Conservation (phyloP, 306 rosid species). For the Cucumis hystrix region DNA sequence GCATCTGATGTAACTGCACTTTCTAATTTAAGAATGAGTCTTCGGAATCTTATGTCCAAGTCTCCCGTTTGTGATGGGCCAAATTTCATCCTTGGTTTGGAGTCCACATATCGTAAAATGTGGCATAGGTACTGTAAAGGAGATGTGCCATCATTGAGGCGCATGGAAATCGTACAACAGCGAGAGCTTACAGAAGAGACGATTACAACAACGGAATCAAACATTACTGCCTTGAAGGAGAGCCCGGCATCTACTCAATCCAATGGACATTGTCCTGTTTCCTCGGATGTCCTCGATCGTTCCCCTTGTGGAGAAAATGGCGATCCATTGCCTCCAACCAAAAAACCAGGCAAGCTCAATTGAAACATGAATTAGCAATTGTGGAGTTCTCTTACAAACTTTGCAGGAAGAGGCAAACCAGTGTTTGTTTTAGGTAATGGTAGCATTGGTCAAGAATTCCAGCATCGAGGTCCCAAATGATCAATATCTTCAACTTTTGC, state of each 20-base stretch:
- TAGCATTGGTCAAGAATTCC: neutral
- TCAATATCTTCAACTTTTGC: neutral
- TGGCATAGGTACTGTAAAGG: constrained; percentile 89
- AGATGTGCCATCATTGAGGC: constrained; percentile 70
- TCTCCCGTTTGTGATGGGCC: constrained; percentile 82
- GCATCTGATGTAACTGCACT: constrained; percentile 77
- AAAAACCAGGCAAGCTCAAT: constrained; percentile 21
- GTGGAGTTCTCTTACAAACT: neutral
- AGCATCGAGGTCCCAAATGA: neutral
- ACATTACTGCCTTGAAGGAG: constrained; percentile 18
- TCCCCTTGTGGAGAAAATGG: constrained; percentile 52
- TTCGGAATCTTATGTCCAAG: constrained; percentile 70
- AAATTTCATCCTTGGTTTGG: constrained; percentile 51
- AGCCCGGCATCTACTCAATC: constrained; percentile 37
- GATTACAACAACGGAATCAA: constrained; percentile 15
- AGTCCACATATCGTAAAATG: constrained; percentile 57
- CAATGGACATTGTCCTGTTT: constrained; percentile 40
- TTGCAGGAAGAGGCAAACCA: neutral
- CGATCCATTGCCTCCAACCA: constrained; percentile 24
- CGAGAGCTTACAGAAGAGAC: constrained; percentile 20
- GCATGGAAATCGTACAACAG: constrained; percentile 35
- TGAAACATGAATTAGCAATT: constrained; percentile 10
- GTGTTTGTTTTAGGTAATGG: neutral
- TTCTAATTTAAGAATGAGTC: constrained; percentile 62
- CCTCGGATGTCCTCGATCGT: constrained; percentile 12